Conservation (phyloP, 2,329 filamentous ascomycete genomes). For the Xylaria hypoxylon region DNA sequence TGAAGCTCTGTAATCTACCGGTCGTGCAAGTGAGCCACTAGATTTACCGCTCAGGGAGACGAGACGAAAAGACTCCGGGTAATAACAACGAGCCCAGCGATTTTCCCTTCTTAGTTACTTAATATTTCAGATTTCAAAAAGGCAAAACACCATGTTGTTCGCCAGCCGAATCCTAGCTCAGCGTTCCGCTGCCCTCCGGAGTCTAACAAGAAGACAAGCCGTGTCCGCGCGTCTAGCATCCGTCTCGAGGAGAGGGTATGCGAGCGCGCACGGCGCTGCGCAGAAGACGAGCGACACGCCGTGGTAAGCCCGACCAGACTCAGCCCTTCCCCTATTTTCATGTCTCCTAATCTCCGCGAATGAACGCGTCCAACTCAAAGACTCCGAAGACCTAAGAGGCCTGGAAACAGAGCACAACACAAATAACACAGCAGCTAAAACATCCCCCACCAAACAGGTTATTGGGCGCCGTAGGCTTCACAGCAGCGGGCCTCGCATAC, state of each 20-base stretch:
- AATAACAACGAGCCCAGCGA: neutral
- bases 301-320: slow-evolving; percentile 42
- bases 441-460: slow-evolving; percentile 36
- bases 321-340: neutral
- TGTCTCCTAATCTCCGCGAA: neutral
- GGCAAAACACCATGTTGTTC: slow-evolving; percentile 41
- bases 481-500: slow-evolving; percentile 40
- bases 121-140: neutral
- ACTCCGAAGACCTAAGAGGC: too few relatives aligned
- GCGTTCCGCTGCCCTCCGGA: slow-evolving; percentile 35
- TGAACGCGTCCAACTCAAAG: too few relatives aligned
- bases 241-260: slow-evolving; percentile 19
- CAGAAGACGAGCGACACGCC: slow-evolving; percentile 47
- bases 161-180: slow-evolving; percentile 39
- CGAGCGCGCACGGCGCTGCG: slow-evolving; percentile 29
- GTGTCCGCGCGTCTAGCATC: slow-evolving; percentile 32
- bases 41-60: neutral
- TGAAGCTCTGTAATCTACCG: too few relatives aligned
- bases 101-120: neutral
- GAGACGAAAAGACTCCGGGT: neutral
- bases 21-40: neutral
- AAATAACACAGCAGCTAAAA: slow-evolving; percentile 6
- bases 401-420: neutral
- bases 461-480: slow-evolving; percentile 42
- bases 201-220: slow-evolving; percentile 13